A percentile compares a stretch with the other conserved stretches of the same genome.
Evolutionary conservation across 257 asterid species (phyloP).

Genomic region (Avicennia marina): DNA sequence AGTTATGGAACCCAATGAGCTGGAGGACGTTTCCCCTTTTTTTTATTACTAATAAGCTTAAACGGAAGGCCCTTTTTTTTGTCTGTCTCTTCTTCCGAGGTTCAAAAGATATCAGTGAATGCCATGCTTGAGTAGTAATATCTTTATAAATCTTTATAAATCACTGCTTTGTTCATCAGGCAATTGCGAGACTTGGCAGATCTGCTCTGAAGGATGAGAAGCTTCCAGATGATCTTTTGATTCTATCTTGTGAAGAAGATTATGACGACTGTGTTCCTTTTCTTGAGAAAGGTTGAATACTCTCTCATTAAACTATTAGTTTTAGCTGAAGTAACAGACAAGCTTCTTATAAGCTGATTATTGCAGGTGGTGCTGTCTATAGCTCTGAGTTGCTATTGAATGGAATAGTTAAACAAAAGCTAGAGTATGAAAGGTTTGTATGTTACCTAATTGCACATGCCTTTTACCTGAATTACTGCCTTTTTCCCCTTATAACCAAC

Average conservation of each 20-base stretch:
- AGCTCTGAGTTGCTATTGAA: constrained; percentile 92
- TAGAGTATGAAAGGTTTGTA: constrained; percentile 79
- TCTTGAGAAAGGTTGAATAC: constrained; percentile 74
- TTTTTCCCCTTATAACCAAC: not conserved
- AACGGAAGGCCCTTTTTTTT: too few species aligned
- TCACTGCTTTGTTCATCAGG: constrained; percentile 40
- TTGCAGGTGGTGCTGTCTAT: constrained; percentile 72
- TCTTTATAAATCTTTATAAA: too few species aligned
- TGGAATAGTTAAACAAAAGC: constrained; percentile 92
- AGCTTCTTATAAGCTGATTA: constrained; percentile 4
- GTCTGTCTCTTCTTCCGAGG: too few species aligned
- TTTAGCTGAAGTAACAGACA: not conserved
- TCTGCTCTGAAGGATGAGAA: constrained; percentile 48
- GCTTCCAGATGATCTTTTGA: constrained; percentile 62
- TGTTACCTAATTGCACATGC: not conserved
- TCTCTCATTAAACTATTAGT: not conserved
- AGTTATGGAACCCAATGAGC: too few species aligned
- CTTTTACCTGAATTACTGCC: not conserved
- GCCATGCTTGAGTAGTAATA: too few species aligned
- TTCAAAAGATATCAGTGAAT: too few species aligned
- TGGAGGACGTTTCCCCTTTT: too few species aligned
- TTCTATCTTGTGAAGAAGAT: constrained; percentile 95
- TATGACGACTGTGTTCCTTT: constrained; percentile 71
- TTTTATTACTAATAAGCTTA: too few species aligned
- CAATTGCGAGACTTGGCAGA: constrained; percentile 87